A percentile compares a stretch with the other conserved stretches of the same genome.
These are phyloP conservation scores for Platismatia glauca DNA, from an alignment of 495 filamentous ascomycete genomes.

Conservation along the genomic window DNA sequence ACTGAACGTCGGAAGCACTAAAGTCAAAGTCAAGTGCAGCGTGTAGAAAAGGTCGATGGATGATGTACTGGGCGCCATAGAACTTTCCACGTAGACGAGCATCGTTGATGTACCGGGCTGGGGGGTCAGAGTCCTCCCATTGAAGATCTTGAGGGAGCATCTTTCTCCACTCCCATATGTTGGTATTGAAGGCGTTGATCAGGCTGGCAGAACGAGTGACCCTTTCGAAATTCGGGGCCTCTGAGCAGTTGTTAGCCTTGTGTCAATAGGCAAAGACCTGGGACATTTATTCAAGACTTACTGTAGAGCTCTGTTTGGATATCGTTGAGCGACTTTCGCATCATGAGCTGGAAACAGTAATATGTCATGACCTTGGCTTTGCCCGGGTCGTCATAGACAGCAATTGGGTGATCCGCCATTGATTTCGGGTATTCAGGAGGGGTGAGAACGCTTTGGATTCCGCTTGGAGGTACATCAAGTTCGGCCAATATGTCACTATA, in stretches of 20 bases:
- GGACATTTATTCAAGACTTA: conserved; percentile 13
- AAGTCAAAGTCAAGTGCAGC: conserved; percentile 43
- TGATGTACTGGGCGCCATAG: conserved; percentile 85
- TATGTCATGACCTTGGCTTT: conserved; percentile 55
- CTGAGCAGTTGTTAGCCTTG: conserved; percentile 8
- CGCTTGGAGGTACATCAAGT: conserved; percentile 70
- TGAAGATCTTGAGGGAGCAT: conserved; percentile 38
- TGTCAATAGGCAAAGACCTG: neutral
- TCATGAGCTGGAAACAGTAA: conserved; percentile 77
- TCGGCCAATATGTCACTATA: conserved; percentile 84
- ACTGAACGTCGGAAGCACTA: conserved; percentile 27
- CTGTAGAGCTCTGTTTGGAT: conserved; percentile 62
- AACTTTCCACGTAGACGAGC: conserved; percentile 89
- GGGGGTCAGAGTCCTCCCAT: conserved; percentile 62
- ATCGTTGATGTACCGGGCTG: conserved; percentile 65
- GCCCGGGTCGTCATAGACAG: conserved; percentile 12
- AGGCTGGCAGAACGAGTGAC: conserved; percentile 27
- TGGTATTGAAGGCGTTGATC: conserved; percentile 31
- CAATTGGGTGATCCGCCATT: conserved; percentile 20
- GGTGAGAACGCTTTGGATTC: conserved; percentile 47
- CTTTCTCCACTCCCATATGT: conserved; percentile 38
- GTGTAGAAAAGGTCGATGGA: conserved; percentile 72
- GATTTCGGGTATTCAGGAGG: conserved; percentile 21
- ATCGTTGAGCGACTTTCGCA: conserved; percentile 76
- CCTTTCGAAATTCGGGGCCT: conserved; percentile 19